Evolutionary conservation across 2,329 filamentous ascomycete species (phyloP).

Genomic region (Rutstroemia sydowiana): DNA sequence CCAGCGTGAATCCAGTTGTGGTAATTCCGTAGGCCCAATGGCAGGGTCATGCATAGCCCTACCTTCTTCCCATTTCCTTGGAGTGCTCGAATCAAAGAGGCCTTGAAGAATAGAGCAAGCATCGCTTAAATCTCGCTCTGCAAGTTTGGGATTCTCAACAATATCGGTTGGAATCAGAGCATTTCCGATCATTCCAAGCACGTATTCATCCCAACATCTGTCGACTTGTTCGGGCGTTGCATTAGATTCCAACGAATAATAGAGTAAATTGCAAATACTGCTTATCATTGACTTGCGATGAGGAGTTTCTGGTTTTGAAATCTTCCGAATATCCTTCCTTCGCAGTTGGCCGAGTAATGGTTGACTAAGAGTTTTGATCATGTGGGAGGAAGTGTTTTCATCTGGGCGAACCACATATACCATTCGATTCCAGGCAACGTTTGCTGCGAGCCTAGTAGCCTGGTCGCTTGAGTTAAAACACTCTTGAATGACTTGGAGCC

Average conservation of each 20-base stretch:
- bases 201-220: constrained; percentile 68
- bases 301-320: constrained; percentile 40
- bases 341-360: constrained; percentile 64
- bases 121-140: constrained; percentile 45
- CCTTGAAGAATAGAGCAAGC: constrained; percentile 66
- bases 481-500: constrained; percentile 71
- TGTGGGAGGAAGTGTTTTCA: constrained; percentile 44
- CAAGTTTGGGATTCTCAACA: constrained; percentile 30
- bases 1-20: constrained; percentile 80
- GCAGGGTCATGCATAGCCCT: constrained; percentile 53
- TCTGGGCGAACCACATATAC: constrained; percentile 66
- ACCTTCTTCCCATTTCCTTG: constrained; percentile 66
- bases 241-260: constrained; percentile 72
- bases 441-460: constrained; percentile 66
- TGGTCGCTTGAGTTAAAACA: constrained; percentile 77
- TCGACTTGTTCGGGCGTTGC: constrained; percentile 61
- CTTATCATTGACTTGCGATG: constrained; percentile 52
- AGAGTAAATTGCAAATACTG: constrained; percentile 72
- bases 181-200: constrained; percentile 55
- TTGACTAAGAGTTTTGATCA: constrained; percentile 58
- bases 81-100: constrained; percentile 51
- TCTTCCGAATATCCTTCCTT: constrained; percentile 47
- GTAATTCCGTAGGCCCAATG: constrained; percentile 61
- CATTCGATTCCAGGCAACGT: constrained; percentile 79
- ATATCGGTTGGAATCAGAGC: constrained; percentile 38